phyloP scores from a whole-genome alignment of 495 filamentous ascomycete genomes.

The Cudoniella acicularis region DNA sequence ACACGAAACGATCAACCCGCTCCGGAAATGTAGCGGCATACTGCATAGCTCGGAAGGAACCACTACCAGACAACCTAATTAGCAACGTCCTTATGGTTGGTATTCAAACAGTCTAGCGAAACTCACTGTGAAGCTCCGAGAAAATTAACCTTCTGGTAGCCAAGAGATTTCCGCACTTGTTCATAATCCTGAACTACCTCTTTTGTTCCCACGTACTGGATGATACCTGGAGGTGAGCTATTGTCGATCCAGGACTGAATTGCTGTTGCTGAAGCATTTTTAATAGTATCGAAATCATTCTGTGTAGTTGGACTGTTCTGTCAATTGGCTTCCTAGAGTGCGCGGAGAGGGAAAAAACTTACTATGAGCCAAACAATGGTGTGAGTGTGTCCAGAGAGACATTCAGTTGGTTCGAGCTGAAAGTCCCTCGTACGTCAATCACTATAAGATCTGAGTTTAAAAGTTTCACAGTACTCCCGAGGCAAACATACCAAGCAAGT shows the following conservation, averaged over 20 bases:
- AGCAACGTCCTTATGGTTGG: too few relatives aligned
- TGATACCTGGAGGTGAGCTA: not conserved
- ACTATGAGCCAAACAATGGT: not conserved
- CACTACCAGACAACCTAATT: too few relatives aligned
- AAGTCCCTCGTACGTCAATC: not conserved
- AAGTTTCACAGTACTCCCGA: too few relatives aligned
- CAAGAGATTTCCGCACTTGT: not conserved
- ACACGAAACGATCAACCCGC: not conserved
- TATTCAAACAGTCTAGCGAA: not conserved
- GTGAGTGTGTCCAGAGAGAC: not conserved
- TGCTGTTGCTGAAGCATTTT: not conserved
- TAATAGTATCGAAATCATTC: not conserved
- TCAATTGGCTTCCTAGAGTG: not conserved
- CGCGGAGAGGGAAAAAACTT: not conserved
- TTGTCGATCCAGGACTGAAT: conserved; percentile 3
- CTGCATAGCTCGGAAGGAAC: not conserved
- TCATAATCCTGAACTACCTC: conserved; percentile 2
- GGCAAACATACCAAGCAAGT: not conserved
- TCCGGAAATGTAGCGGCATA: conserved; percentile 1
- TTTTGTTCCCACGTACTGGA: not conserved
- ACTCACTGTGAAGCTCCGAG: not conserved
- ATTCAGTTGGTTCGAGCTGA: conserved; percentile 1
- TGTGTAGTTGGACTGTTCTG: not conserved
- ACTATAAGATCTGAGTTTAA: not conserved
- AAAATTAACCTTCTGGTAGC: not conserved